Percentiles rank a stretch among this genome's conserved stretches.
These are phyloP conservation scores for Knufia petricola DNA, from an alignment of 2,329 filamentous ascomycete species.

Conservation along the genomic window DNA sequence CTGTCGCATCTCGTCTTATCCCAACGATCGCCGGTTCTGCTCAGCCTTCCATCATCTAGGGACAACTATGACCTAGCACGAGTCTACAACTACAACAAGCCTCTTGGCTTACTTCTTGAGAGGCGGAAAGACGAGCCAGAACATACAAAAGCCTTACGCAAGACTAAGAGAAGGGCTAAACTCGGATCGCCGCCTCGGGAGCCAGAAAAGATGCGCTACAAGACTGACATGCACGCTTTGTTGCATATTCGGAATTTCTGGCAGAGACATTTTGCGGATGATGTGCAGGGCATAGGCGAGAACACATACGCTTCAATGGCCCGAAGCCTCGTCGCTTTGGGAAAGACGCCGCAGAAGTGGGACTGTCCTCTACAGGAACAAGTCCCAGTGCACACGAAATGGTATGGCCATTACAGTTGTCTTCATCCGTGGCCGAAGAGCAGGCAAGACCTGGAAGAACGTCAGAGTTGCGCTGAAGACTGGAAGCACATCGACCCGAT, in stretches of 20 bases:
- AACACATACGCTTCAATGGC: slow-evolving; percentile 20
- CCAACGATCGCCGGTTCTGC: slow-evolving; percentile 14
- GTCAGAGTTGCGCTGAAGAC: slow-evolving; percentile 31
- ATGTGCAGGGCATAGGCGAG: slow-evolving; percentile 12
- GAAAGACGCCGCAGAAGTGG: slow-evolving; percentile 17
- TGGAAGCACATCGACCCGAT: slow-evolving; percentile 19
- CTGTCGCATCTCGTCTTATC: slow-evolving; percentile 27
- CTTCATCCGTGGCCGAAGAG: slow-evolving; percentile 28
- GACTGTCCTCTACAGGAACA: slow-evolving; percentile 12
- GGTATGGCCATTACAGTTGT: slow-evolving; percentile 25
- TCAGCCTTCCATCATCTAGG: slow-evolving; percentile 12
- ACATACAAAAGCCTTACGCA: slow-evolving; percentile 11
- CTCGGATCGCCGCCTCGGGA: neutral
- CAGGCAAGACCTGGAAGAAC: slow-evolving; percentile 21
- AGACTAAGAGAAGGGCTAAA: slow-evolving; percentile 9
- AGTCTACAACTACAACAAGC: slow-evolving; percentile 24
- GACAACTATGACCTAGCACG: slow-evolving; percentile 19
- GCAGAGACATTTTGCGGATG: slow-evolving; percentile 31
- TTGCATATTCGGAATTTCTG: slow-evolving; percentile 35
- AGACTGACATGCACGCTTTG: slow-evolving; percentile 26
- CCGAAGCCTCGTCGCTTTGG: slow-evolving; percentile 11
- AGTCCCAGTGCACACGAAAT: slow-evolving; percentile 3
- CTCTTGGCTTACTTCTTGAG: slow-evolving; percentile 23
- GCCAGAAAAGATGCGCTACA: slow-evolving; percentile 16
- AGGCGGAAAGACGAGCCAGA: slow-evolving; percentile 9